These are phyloP conservation scores for Aaosphaeria arxii DNA, from an alignment of 2,329 filamentous ascomycete genomes.

Conservation along the genomic window DNA sequence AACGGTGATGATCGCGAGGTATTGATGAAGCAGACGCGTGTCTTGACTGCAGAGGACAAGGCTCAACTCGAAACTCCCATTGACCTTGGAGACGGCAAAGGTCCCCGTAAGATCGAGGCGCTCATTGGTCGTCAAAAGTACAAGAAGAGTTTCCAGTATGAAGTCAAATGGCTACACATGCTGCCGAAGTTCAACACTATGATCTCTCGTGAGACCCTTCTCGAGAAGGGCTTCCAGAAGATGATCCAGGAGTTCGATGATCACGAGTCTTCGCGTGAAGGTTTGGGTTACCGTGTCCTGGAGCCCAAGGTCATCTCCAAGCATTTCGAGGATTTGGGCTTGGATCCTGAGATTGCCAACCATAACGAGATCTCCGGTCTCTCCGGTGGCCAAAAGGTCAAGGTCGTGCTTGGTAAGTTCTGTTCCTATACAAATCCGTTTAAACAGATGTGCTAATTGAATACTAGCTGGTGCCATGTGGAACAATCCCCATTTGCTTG, in stretches of 20 bases:
- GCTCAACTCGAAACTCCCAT: slow-evolving; percentile 89
- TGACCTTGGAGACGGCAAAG: slow-evolving; percentile 79
- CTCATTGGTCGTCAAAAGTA: slow-evolving; percentile 96
- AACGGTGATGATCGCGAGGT: slow-evolving; percentile 97
- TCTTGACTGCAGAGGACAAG: slow-evolving; percentile 79
- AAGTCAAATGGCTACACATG: slow-evolving; percentile 88
- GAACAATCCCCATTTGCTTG: slow-evolving; percentile 97
- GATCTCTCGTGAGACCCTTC: slow-evolving; percentile 87
- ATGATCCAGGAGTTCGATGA: slow-evolving; percentile 97
- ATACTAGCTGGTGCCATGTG: slow-evolving; percentile 78
- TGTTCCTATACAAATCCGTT: slow-evolving; percentile 54
- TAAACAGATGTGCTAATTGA: slow-evolving; percentile 7
- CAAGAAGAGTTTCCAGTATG: slow-evolving; percentile 99
- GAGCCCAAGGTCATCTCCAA: slow-evolving; percentile 93
- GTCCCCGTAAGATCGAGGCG: slow-evolving; percentile 73
- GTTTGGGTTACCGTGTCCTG: slow-evolving; percentile 90
- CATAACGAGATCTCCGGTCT: slow-evolving; percentile 97
- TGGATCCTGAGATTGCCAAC: slow-evolving; percentile 97
- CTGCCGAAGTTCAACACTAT: slow-evolving; percentile 91
- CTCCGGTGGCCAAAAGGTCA: slow-evolving; percentile 97
- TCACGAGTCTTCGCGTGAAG: slow-evolving; percentile 96
- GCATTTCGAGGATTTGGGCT: slow-evolving; percentile 95
- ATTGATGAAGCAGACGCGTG: slow-evolving; percentile 93
- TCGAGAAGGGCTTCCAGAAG: slow-evolving; percentile 85
- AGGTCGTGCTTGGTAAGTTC: slow-evolving; percentile 75